A percentile compares a stretch with the other conserved stretches of the same genome.
These are phyloP conservation scores for Suillus weaverae DNA, from an alignment of 768 basidiomycete genomes.

Conservation along the genomic window DNA sequence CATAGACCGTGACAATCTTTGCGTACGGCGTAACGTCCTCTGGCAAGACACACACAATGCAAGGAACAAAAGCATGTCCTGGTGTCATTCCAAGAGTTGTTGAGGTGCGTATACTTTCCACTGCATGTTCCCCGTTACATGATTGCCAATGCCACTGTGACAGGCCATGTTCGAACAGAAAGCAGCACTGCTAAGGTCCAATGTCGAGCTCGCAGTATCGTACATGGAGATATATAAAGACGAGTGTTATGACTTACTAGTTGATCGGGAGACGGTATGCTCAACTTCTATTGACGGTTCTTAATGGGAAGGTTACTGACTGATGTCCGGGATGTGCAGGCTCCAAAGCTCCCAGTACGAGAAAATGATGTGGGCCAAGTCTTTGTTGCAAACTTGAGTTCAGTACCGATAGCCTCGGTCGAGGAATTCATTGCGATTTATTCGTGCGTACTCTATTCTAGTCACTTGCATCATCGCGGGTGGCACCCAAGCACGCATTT, in stretches of 20 bases:
- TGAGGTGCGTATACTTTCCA: constrained; percentile 43
- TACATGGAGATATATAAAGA: constrained; percentile 95
- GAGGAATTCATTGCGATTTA: constrained; percentile 51
- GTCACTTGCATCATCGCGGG: neutral
- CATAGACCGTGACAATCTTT: constrained; percentile 81
- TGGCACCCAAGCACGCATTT: neutral
- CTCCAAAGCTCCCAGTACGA: constrained; percentile 54
- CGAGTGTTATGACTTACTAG: constrained; percentile 85
- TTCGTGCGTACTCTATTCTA: constrained; percentile 34
- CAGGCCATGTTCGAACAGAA: constrained; percentile 62
- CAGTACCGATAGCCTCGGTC: constrained; percentile 36
- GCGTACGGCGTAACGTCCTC: constrained; percentile 91
- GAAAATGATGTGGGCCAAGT: constrained; percentile 54
- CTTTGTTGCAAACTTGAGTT: constrained; percentile 53
- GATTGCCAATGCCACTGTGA: neutral
- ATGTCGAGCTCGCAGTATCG: constrained; percentile 55
- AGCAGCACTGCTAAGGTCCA: constrained; percentile 36
- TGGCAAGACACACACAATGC: constrained; percentile 94
- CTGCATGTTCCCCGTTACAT: neutral
- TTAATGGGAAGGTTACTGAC: neutral
- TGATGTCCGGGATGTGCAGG: constrained; percentile 29
- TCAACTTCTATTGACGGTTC: neutral
- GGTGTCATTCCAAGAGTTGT: constrained; percentile 86
- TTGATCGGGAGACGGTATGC: constrained; percentile 65
- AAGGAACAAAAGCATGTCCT: constrained; percentile 69